These are phyloP conservation scores for Cladosporium velox DNA, from an alignment of 2,329 filamentous ascomycete genomes.

Conservation along the genomic window DNA sequence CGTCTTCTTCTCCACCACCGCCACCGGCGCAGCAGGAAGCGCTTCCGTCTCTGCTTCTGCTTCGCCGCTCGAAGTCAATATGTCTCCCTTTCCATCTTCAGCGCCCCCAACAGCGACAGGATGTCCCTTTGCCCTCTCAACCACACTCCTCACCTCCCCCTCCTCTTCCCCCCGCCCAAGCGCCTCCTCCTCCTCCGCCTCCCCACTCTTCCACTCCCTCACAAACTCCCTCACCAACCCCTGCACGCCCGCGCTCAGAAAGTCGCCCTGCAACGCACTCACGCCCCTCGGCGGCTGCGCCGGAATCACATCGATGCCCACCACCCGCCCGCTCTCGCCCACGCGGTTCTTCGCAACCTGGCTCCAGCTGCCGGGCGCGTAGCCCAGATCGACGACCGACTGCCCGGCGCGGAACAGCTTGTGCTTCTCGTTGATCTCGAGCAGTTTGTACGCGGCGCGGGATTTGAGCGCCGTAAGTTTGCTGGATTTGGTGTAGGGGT, in stretches of 20 bases:
- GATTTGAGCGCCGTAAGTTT: constrained; percentile 81
- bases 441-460: constrained; percentile 87
- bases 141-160: constrained; percentile 57
- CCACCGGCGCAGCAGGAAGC: constrained; percentile 28
- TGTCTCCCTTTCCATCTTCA: background rate
- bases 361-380: constrained; percentile 68
- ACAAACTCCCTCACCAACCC: constrained; percentile 76
- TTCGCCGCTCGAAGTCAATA: background rate
- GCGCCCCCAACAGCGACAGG: constrained; percentile 25
- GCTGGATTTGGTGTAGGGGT: constrained; percentile 73
- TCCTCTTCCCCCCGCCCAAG: constrained; percentile 30
- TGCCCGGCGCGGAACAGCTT: constrained; percentile 76
- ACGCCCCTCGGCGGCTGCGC: constrained; percentile 87
- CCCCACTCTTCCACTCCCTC: constrained; percentile 44
- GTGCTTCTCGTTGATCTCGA: constrained; percentile 86
- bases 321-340: constrained; percentile 64
- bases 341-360: constrained; percentile 82
- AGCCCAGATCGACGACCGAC: constrained; percentile 88
- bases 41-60: constrained; percentile 17
- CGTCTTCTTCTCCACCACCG: background rate
- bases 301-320: constrained; percentile 93
- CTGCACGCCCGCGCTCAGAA: constrained; percentile 74
- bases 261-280: constrained; percentile 94
- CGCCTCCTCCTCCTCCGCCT: constrained; percentile 35
- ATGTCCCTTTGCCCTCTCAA: constrained; percentile 62